A percentile compares a stretch with the other conserved stretches of the same genome.
Evolutionary conservation across 2,329 filamentous ascomycete species (phyloP).

Genomic region (Ilyonectria robusta): DNA sequence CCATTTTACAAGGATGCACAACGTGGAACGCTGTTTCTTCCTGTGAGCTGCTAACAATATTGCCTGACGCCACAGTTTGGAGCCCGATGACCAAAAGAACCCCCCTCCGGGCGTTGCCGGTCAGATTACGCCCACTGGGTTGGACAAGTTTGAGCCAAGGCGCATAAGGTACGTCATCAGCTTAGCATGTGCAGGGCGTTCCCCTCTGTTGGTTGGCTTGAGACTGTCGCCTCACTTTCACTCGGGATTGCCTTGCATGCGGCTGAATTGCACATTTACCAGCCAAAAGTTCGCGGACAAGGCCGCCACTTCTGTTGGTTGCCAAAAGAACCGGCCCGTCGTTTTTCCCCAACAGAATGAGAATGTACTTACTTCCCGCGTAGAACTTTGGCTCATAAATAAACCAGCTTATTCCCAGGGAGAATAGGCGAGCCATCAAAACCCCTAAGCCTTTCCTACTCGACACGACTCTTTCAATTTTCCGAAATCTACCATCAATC

Average conservation of each 20-base stretch:
- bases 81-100: no score
- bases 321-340: not conserved
- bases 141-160: not conserved
- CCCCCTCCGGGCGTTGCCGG: not conserved
- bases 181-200: not conserved
- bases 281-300: not conserved
- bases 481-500: not conserved
- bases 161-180: not conserved
- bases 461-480: not conserved
- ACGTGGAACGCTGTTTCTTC: slow-evolving; percentile 6
- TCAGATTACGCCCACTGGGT: not conserved
- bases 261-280: not conserved
- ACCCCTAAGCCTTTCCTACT: not conserved
- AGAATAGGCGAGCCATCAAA: not conserved
- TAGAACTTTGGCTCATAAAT: not conserved
- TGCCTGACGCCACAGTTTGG: no score
- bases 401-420: not conserved
- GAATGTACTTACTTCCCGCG: no score
- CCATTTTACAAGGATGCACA: not conserved
- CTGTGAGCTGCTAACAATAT: not conserved
- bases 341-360: not conserved
- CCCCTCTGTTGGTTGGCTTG: not conserved
- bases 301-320: not conserved
- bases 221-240: not conserved
- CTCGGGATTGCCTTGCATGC: not conserved